Evolutionary conservation across 1,284 basidiomycete species (phyloP), one percentile per base, ranked within the genome.

Genomic region (Naganishia liquefaciens): DNA sequence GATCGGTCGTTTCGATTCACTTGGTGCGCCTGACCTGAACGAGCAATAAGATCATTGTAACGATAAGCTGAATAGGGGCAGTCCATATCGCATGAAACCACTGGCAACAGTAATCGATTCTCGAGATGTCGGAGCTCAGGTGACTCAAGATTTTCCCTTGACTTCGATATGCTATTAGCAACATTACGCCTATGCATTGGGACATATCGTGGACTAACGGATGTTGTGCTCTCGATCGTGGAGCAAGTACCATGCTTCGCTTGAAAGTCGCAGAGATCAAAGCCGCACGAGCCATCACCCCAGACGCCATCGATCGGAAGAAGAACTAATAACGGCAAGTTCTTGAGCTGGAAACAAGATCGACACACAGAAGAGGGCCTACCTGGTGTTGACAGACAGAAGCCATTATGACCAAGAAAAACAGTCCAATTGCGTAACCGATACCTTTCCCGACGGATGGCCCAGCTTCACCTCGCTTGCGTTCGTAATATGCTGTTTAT

Each of bases 261-360:
- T 86, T 85, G 79, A 90, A 93, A 27, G 91, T 84, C 0, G 87
- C 86, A 49, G 84, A 83, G 63, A 89, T 90, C 49, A 93, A 81
- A 0, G 88, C 85, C 0, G 86, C 86, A 50, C 90, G 83, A 0
- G 85, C 82, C 30, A 91, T 80, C 4, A 89, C 84, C 39, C 89
- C 89, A 0, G 85, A 85, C 13, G 82, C 80, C 87, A 88, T 88
- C 1, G 86, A 86, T 33, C 87, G 82, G 84, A 86, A 90, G 81
- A 90, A 90, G 77, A 88, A 90, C 82, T 88, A 74, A 27, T 25
- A n/a, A 71, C 21, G 17, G 25, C 11, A 47, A 46, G 40, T 44
- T 37, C 13, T 7, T 37, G 10, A 37, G 33, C 33, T 37, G 10
- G 33, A 37, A 37, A 13, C 33, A 64, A 42, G 39, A 3, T 9